phyloP scores from a whole-genome alignment of 2,329 filamentous ascomycete species.

The Epichloe typhina region DNA sequence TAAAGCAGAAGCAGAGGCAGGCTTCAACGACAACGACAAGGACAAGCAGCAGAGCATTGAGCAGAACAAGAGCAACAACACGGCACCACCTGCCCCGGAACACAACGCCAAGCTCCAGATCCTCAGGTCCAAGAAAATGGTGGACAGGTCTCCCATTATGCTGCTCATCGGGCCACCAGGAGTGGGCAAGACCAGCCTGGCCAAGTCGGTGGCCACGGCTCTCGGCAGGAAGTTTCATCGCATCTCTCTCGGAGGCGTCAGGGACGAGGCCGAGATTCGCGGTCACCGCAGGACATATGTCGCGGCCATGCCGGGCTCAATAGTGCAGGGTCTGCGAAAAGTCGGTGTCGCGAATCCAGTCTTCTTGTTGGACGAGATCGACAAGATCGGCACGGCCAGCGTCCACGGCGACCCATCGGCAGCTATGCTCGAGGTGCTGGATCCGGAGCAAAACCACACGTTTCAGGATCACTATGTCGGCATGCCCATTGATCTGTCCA shows the following conservation, averaged over 20 bases:
- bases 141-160: constrained; percentile 92
- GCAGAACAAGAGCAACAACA: neutral
- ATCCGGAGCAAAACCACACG: constrained; percentile 90
- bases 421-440: constrained; percentile 94
- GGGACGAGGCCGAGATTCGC: constrained; percentile 93
- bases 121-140: constrained; percentile 68
- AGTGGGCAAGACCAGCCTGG: constrained; percentile 90
- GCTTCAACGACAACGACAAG: constrained; percentile 31
- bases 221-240: constrained; percentile 92
- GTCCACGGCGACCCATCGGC: constrained; percentile 93
- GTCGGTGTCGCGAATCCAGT: constrained; percentile 93
- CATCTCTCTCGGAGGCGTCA: constrained; percentile 88
- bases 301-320: constrained; percentile 93
- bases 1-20: constrained; percentile 48
- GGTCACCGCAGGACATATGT: constrained; percentile 94
- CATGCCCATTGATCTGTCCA: constrained; percentile 89
- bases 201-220: constrained; percentile 82
- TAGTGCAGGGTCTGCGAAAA: constrained; percentile 89
- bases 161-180: constrained; percentile 87
- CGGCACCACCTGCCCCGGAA: constrained; percentile 12
- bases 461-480: constrained; percentile 96
- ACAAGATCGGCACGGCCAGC: constrained; percentile 85
- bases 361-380: constrained; percentile 91
- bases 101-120: constrained; percentile 54
- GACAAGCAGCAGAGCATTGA: neutral